Conservation (phyloP, 108 stramenopile species). For the Hondaea fermentalgiana region DNA sequence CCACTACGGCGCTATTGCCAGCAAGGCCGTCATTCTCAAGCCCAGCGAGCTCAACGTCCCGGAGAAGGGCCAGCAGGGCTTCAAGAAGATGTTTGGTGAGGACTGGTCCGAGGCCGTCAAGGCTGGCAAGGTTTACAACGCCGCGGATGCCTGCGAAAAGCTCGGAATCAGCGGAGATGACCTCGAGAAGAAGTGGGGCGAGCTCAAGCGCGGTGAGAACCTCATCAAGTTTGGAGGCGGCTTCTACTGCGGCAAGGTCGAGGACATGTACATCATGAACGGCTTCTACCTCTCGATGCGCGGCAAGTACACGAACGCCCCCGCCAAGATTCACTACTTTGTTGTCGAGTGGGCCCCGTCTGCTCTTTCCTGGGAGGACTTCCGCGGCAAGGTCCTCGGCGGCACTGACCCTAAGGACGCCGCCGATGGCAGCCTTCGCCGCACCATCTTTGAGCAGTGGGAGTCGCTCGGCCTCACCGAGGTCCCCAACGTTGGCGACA, state of each 20-base stretch:
- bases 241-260: slow-evolving; percentile 72
- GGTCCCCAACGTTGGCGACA: slow-evolving; percentile 74
- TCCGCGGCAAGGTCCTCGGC: slow-evolving; percentile 66
- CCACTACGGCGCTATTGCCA: slow-evolving; percentile 86
- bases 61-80: slow-evolving; percentile 48
- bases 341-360: slow-evolving; percentile 72
- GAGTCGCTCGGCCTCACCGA: slow-evolving; percentile 58
- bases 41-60: slow-evolving; percentile 77
- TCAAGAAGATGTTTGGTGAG: slow-evolving; percentile 72
- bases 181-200: slow-evolving; percentile 64
- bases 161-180: slow-evolving; percentile 61
- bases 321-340: slow-evolving; percentile 68
- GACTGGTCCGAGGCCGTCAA: slow-evolving; percentile 65
- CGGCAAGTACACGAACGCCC: slow-evolving; percentile 68
- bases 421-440: slow-evolving; percentile 64
- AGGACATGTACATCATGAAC: slow-evolving; percentile 74
- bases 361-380: slow-evolving; percentile 66
- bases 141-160: slow-evolving; percentile 74
- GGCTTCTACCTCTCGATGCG: slow-evolving; percentile 85
- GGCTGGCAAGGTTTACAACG: slow-evolving; percentile 68
- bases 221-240: slow-evolving; percentile 87
- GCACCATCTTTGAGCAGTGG: slow-evolving; percentile 56
- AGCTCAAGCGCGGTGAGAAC: slow-evolving; percentile 38
- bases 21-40: slow-evolving; percentile 75
- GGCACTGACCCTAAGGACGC: slow-evolving; percentile 75